Percentiles rank a stretch among this genome's conserved stretches.
Conservation (phyloP, 2,329 filamentous ascomycete species). For the Aspergillus sp. region DNA sequence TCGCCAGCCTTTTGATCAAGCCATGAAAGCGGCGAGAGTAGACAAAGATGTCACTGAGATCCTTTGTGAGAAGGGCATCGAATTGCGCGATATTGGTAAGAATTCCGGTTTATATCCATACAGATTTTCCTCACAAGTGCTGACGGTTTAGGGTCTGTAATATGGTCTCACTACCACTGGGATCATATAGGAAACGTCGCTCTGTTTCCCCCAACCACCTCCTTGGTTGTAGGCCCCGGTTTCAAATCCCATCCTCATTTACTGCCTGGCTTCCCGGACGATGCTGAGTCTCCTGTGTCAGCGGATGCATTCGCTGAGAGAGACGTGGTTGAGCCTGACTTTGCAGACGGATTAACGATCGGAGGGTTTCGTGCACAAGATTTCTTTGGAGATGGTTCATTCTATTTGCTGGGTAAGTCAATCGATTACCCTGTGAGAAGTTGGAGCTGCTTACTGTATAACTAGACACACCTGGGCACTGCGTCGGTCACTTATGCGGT, state of each 20-base stretch:
- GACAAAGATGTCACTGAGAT: slow-evolving; percentile 25
- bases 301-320: slow-evolving; percentile 33
- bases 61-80: slow-evolving; percentile 18
- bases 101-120: background rate
- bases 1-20: slow-evolving; percentile 9
- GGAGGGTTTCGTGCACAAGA: slow-evolving; percentile 28
- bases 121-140: background rate
- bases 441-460: background rate
- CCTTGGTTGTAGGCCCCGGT: slow-evolving; percentile 56
- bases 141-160: slow-evolving; percentile 22
- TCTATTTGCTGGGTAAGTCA: slow-evolving; percentile 30
- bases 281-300: slow-evolving; percentile 36
- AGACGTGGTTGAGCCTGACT: slow-evolving; percentile 10
- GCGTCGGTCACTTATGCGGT: slow-evolving; percentile 28
- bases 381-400: slow-evolving; percentile 33
- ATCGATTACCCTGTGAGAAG: slow-evolving; percentile 26
- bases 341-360: slow-evolving; percentile 17
- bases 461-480: slow-evolving; percentile 26
- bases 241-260: slow-evolving; percentile 47
- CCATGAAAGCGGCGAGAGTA: slow-evolving; percentile 12
- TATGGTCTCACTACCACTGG: slow-evolving; percentile 40
- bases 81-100: slow-evolving; percentile 15
- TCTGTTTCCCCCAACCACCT: slow-evolving; percentile 49
- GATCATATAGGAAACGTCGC: slow-evolving; percentile 57
- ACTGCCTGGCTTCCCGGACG: slow-evolving; percentile 49